A percentile compares a stretch with the other conserved stretches of the same genome.
These are phyloP conservation scores for Neoboletus magnificus DNA, from an alignment of 768 basidiomycete genomes.

Conservation along the genomic window DNA sequence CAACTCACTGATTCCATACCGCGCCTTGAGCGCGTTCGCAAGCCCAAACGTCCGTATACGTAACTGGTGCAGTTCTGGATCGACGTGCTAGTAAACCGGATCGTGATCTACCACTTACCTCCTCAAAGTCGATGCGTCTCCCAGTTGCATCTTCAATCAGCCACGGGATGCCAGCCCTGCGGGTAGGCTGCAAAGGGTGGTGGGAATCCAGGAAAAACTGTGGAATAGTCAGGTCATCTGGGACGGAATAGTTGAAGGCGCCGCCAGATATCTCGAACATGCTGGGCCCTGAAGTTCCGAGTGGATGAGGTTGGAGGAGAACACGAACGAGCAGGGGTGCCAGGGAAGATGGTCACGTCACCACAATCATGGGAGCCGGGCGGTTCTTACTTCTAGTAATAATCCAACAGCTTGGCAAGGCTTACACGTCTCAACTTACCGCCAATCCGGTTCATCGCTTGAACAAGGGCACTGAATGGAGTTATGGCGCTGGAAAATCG, in stretches of 20 bases:
- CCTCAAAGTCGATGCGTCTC: slow-evolving; percentile 39
- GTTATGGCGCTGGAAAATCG: not conserved
- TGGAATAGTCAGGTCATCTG: slow-evolving; percentile 60
- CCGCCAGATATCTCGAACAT: slow-evolving; percentile 28
- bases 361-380: not conserved
- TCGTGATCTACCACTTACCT: slow-evolving; percentile 37
- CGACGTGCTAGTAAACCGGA: not conserved
- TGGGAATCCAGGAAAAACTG: slow-evolving; percentile 59
- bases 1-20: slow-evolving; percentile 46
- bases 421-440: not conserved
- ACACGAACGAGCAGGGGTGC: not conserved
- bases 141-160: slow-evolving; percentile 58
- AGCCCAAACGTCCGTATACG: slow-evolving; percentile 45
- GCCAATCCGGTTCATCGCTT: too few species aligned
- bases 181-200: slow-evolving; percentile 42
- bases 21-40: slow-evolving; percentile 50
- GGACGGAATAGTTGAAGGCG: slow-evolving; percentile 40
- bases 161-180: slow-evolving; percentile 48
- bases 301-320: not conserved
- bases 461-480: not conserved
- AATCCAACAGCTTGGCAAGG: not conserved
- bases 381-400: not conserved
- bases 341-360: not conserved
- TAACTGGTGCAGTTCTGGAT: slow-evolving; percentile 27
- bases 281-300: not conserved